These are phyloP conservation scores for Lachnum nothofagi DNA, from an alignment of 2,329 filamentous ascomycete species.

Conservation along the genomic window DNA sequence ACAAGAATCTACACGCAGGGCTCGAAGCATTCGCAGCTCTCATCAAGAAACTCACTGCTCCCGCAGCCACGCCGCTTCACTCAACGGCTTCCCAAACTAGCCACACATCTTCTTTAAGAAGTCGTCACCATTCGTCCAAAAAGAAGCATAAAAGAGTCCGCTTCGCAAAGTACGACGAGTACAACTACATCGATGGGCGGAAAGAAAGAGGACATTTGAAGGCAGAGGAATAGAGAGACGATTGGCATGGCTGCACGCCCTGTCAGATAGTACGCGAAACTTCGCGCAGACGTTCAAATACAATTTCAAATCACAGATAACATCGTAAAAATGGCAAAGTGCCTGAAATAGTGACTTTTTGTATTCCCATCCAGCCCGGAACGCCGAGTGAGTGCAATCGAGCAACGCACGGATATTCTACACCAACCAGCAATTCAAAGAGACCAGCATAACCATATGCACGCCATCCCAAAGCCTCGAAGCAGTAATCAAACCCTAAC, in stretches of 20 bases:
- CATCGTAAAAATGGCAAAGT: not conserved
- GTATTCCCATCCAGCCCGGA: constrained; percentile 10
- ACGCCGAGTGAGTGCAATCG: constrained; percentile 7
- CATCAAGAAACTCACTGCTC: not conserved
- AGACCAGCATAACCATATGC: constrained; percentile 1
- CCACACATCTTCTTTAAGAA: not conserved
- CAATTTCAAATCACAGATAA: not conserved
- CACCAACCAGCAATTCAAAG: constrained; percentile 5
- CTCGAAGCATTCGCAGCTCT: not conserved
- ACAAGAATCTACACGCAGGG: not conserved
- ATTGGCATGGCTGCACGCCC: not conserved
- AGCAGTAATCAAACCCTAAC: constrained; percentile 27
- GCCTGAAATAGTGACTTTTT: constrained; percentile 1
- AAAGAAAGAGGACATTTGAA: too few species aligned
- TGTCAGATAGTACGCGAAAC: not conserved
- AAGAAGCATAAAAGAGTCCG: too few species aligned
- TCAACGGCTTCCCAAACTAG: not conserved
- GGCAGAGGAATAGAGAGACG: too few species aligned
- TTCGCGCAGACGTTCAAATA: not conserved
- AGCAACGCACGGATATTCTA: constrained; percentile 11
- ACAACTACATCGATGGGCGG: too few species aligned
- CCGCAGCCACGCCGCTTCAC: not conserved
- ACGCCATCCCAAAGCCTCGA: constrained; percentile 1
- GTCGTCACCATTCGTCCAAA: too few species aligned
- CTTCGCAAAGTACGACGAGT: too few species aligned